phyloP scores from a whole-genome alignment of 2,329 filamentous ascomycete species.

The Aspergillus caelatus region DNA sequence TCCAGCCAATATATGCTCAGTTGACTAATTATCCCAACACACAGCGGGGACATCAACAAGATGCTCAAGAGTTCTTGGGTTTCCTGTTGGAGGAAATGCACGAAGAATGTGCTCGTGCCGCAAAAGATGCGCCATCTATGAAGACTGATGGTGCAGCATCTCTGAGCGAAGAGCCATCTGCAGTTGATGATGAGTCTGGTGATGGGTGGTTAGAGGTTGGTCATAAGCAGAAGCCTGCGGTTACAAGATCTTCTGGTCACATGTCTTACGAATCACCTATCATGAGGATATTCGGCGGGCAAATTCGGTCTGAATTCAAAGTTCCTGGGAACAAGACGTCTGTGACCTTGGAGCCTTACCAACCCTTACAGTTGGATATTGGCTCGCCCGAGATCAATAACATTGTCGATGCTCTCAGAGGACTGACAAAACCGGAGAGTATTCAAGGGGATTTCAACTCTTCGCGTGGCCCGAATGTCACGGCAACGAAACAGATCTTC shows the following conservation, averaged over 20 bases:
- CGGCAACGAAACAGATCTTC: constrained; percentile 89
- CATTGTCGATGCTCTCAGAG: constrained; percentile 87
- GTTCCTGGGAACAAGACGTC: constrained; percentile 87
- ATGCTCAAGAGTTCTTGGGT: constrained; percentile 94
- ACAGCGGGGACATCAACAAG: constrained; percentile 91
- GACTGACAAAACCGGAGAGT: constrained; percentile 79
- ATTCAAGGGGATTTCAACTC: constrained; percentile 84
- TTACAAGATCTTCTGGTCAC: constrained; percentile 82
- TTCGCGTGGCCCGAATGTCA: constrained; percentile 72
- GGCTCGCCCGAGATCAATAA: constrained; percentile 83
- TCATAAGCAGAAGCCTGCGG: constrained; percentile 81
- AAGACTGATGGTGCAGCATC: constrained; percentile 49
- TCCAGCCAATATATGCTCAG: neutral
- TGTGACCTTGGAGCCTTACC: constrained; percentile 89
- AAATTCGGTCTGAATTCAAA: constrained; percentile 84
- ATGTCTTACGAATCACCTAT: constrained; percentile 76
- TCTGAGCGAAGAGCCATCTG: constrained; percentile 32
- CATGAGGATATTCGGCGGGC: constrained; percentile 91
- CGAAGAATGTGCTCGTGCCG: constrained; percentile 83
- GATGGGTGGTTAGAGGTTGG: constrained; percentile 95
- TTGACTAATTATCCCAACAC: constrained; percentile 1
- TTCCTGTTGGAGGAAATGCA: constrained; percentile 91
- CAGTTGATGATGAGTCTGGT: constrained; percentile 44
- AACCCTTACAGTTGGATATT: constrained; percentile 93
- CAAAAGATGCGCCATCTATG: constrained; percentile 56